Percentiles rank a stretch among this genome's conserved stretches.
phyloP scores from a whole-genome alignment of 345 rosid species.

The Gossypium mustelinum region DNA sequence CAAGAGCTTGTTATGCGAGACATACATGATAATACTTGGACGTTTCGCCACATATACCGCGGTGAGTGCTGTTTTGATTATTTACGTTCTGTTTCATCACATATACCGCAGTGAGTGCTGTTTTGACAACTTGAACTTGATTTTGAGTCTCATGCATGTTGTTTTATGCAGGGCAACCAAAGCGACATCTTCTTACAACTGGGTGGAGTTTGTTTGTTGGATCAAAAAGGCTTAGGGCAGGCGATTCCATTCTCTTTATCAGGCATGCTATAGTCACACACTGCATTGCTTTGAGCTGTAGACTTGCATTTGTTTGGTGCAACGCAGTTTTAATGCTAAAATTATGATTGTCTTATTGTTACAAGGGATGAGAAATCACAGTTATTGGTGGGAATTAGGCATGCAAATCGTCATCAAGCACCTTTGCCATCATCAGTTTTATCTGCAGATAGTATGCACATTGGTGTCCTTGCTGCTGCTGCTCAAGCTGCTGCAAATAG shows the following conservation, averaged over 20 bases:
- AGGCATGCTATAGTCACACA: constrained; percentile 40
- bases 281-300: neutral
- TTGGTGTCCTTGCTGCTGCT: constrained; percentile 98
- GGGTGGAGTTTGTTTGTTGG: constrained; percentile 99
- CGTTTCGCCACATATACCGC: constrained; percentile 93
- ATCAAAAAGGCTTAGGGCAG: constrained; percentile 91
- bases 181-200: constrained; percentile 93
- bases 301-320: neutral
- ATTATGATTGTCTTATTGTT: neutral
- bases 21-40: constrained; percentile 91
- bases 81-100: neutral
- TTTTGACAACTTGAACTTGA: neutral
- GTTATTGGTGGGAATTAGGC: constrained; percentile 85
- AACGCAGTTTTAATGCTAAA: neutral
- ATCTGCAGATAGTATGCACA: constrained; percentile 98
- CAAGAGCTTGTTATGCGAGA: constrained; percentile 97
- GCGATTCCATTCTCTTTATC: constrained; percentile 92
- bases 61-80: constrained; percentile 41
- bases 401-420: constrained; percentile 87
- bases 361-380: constrained; percentile 91
- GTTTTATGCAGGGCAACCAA: constrained; percentile 80
- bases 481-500: constrained; percentile 91
- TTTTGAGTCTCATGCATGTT: constrained; percentile 3
- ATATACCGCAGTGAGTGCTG: too few species aligned
- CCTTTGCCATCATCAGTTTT: constrained; percentile 87